phyloP scores from a whole-genome alignment of 305 asterid species.

The Ajuga reptans region DNA sequence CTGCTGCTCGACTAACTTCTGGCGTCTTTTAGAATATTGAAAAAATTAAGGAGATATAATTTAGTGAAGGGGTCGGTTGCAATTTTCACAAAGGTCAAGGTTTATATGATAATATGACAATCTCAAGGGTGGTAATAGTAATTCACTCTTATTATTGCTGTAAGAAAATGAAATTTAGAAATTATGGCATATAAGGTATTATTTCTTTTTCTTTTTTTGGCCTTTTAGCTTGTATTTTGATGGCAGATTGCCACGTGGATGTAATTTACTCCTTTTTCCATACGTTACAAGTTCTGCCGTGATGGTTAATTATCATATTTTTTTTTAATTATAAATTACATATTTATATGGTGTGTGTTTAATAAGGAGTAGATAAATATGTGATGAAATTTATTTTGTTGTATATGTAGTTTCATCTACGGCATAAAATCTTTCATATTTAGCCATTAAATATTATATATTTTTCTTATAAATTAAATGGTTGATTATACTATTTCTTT shows the following conservation, averaged over 20 bases:
- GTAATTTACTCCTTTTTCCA: not conserved
- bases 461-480: not conserved
- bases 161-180: not conserved
- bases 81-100: too few relatives aligned
- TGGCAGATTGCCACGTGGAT: slow-evolving; percentile 10
- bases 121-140: too few relatives aligned
- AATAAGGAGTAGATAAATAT: too few relatives aligned
- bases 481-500: not conserved
- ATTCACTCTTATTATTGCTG: too few relatives aligned
- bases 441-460: not conserved
- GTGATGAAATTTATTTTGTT: too few relatives aligned
- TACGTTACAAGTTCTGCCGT: slow-evolving; percentile 7
- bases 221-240: not conserved
- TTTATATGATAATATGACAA: too few relatives aligned
- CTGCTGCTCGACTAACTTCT: too few relatives aligned
- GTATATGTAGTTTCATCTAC: too few relatives aligned
- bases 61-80: too few relatives aligned
- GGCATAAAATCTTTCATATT: not conserved
- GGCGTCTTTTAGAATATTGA: too few relatives aligned
- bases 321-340: not conserved
- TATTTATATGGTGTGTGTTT: too few relatives aligned
- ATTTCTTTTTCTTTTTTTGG: not conserved
- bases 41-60: too few relatives aligned
- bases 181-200: slow-evolving; percentile 1
- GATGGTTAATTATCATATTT: not conserved